Evolutionary conservation across 106 monocot genomes (phyloP), one percentile per base, ranked within the genome.

Genomic region (Dendrobium huoshanense): DNA sequence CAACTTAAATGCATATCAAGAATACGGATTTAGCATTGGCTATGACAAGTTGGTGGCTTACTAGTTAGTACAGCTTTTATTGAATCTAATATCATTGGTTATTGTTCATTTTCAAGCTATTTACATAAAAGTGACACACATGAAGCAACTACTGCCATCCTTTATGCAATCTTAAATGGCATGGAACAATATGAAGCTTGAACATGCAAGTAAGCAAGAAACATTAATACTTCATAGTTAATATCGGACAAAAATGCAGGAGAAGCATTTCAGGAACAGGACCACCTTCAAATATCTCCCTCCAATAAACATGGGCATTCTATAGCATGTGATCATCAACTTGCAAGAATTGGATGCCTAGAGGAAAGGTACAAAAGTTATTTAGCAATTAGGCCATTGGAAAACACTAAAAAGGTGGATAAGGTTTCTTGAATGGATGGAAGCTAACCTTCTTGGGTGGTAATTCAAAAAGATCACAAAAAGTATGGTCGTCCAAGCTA

Each of bases 231-330:
- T 56, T 5, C 42, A 76, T 68, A 27, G 67, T 15, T 29, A 74
- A 42, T 45, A 75, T 51, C 16, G 3, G n/a, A 58, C 7, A 6
- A 9, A 79, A 79, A 58, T 29, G 59, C 27, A 80, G 10, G 6
- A 72, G 68, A 9, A 29, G 67, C 33, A 22, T 65, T 77, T 48
- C 18, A 51, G 33, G 1, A 55, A 77, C 33, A 29, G 59, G 17
- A 72, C 58, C 84, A 98, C 98, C 94, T 98, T 98, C 78, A 98
- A 86, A 78, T 98, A 98, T 85, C 94, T 91, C 76, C 98, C 98
- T 83, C 88, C 90, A 87, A 98, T 89, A 75, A 92, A 94, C 67
- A 95, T 86, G 10, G 98, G 89, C 84, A 83, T 82, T 79, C 92
- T 89, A 64, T 81, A 83, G 81, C 86, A 92, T 51, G 86, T 78